phyloP scores from a whole-genome alignment of 345 rosid species.

The Eucalyptus curtisii region DNA sequence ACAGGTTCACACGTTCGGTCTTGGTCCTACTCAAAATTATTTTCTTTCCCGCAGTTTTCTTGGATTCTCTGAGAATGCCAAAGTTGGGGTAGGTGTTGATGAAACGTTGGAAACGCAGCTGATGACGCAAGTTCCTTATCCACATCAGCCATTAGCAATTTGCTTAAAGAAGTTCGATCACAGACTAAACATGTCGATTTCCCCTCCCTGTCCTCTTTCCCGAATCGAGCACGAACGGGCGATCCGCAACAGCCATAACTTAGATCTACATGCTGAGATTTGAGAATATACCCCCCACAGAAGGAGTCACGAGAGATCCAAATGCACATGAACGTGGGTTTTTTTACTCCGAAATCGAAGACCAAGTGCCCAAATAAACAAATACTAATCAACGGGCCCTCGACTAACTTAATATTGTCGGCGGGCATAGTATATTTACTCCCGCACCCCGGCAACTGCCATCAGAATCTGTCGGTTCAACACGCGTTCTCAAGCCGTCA shows the following conservation, averaged over 20 bases:
- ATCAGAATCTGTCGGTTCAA: background rate
- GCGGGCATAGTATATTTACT: background rate
- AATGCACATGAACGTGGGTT: background rate
- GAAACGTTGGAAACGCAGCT: background rate
- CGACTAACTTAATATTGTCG: background rate
- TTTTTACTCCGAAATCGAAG: background rate
- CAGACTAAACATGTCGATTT: background rate
- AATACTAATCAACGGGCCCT: background rate
- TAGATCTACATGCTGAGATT: background rate
- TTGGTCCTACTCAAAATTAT: background rate
- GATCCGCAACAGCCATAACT: background rate
- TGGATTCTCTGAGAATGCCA: background rate
- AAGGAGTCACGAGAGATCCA: background rate
- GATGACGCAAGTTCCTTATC: background rate
- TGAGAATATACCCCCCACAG: background rate
- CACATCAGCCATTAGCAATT: background rate
- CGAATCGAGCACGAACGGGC: background rate
- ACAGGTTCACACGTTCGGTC: background rate
- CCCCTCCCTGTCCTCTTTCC: background rate
- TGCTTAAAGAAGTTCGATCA: background rate
- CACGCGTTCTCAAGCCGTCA: background rate
- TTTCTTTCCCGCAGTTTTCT: background rate
- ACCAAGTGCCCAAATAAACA: background rate
- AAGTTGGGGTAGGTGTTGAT: background rate
- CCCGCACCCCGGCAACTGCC: background rate